Evolutionary conservation across 108 stramenopile genomes (phyloP), one percentile per base, ranked within the genome.

Genomic region (Pinguiococcus pyrenoidosus): DNA sequence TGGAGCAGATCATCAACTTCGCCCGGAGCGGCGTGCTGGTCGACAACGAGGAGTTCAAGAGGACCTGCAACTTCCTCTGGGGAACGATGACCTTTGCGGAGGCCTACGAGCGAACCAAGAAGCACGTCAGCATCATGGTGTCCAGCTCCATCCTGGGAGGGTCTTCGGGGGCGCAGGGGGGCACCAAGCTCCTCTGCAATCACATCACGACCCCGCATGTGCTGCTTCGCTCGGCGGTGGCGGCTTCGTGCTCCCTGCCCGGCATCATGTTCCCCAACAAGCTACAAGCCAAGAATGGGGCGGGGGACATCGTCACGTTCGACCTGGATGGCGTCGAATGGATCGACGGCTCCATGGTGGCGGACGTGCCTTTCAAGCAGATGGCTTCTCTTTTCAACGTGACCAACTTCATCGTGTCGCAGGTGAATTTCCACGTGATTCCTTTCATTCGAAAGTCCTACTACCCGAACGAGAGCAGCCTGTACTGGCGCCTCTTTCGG

Each of bases 321-420:
- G 89, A 90, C 50, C 83, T 90, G 30, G 89, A 90, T 54, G 89
- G 89, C 29, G 84, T 87, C 0, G 84, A 85, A 42, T 89, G 84
- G 84, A 89, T 89, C 38, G 87, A 89, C 53, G 87, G 87, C 18
- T 78, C 76, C 46, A 83, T 89, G 32, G 84, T 85, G 51, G 87
- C 87, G 32, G 87, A 89, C 68, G 54, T 89, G 7, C 87, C 87
- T 1, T 85, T 89, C 72, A 83, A 84, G 56, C 64, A 84, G 6
- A 89, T 89, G 51, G 72, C 82, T 3, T 84, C 87, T 12, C 65
- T 89, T 0, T 89, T 89, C 72, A 84, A 84, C 50, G 81, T 89
- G 3, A 71, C 77, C 30, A 82, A 82, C 46, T 89, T 68, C 50
- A 76, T 89, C 47, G 87, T 89, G 24, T 78, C 73, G 25, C 89